phyloP scores from a whole-genome alignment of 345 rosid species.

The Citrus medica region DNA sequence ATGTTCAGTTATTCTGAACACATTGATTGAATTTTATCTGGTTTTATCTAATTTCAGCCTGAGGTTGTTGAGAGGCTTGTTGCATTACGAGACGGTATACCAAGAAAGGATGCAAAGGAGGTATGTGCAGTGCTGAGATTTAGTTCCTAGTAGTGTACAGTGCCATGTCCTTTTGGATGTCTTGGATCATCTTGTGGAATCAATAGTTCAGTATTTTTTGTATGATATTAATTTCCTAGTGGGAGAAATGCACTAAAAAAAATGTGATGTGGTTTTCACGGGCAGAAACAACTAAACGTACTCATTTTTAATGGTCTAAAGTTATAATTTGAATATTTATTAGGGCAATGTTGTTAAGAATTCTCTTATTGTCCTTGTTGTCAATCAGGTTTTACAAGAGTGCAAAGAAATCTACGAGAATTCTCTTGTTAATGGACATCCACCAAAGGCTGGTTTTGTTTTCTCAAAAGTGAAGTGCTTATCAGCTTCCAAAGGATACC shows the following conservation, averaged over 20 bases:
- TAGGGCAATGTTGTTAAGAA: background rate
- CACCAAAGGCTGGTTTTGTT: conserved; percentile 81
- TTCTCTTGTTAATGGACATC: conserved; percentile 75
- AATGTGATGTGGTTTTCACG: background rate
- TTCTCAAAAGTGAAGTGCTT: conserved; percentile 86
- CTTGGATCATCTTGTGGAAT: background rate
- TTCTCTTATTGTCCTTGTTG: background rate
- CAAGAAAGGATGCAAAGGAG: conserved; percentile 97
- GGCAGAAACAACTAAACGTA: background rate
- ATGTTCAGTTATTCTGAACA: background rate
- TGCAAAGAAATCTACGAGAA: conserved; percentile 96
- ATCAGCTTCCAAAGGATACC: conserved; percentile 55
- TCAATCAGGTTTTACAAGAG: conserved; percentile 84
- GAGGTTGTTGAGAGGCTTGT: conserved; percentile 99
- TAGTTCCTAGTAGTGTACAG: background rate
- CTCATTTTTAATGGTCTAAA: background rate
- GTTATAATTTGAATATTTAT: background rate
- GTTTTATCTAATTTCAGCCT: conserved; percentile 44
- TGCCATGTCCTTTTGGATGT: background rate
- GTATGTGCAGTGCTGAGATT: conserved; percentile 29
- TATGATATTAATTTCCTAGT: background rate
- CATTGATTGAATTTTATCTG: background rate
- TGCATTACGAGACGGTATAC: conserved; percentile 90
- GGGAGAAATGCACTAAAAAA: background rate
- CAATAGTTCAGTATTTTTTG: background rate